A percentile compares a stretch with the other conserved stretches of the same genome.
phyloP scores from a whole-genome alignment of 1,139 yeast species.

The Meyerozyma elateridarum region DNA sequence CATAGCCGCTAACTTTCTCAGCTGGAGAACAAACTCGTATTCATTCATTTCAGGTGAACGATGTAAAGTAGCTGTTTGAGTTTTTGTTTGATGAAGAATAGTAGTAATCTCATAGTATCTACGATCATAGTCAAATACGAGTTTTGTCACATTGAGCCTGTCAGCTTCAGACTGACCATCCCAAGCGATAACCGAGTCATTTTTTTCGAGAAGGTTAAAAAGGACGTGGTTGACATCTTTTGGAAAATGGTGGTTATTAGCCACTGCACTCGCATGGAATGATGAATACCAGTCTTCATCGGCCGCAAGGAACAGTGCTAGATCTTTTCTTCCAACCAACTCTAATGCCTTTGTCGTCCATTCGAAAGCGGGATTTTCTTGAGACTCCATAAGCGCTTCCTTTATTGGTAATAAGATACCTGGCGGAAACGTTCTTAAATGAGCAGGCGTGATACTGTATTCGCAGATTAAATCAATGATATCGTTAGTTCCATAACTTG shows the following conservation, averaged over 20 bases:
- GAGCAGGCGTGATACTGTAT: slow-evolving; percentile 44
- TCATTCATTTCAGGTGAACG: slow-evolving; percentile 43
- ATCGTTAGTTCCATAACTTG: slow-evolving; percentile 46
- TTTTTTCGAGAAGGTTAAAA: slow-evolving; percentile 39
- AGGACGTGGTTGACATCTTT: slow-evolving; percentile 49
- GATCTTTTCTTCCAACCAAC: slow-evolving; percentile 65
- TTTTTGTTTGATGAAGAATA: slow-evolving; percentile 63
- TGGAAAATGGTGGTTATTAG: slow-evolving; percentile 13
- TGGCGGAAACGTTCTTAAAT: slow-evolving; percentile 67
- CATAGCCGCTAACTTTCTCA: slow-evolving; percentile 59
- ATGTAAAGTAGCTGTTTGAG: slow-evolving; percentile 48
- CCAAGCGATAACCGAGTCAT: slow-evolving; percentile 47
- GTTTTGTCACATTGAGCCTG: slow-evolving; percentile 57
- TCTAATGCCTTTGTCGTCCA: slow-evolving; percentile 49
- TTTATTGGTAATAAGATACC: slow-evolving; percentile 67
- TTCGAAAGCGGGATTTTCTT: slow-evolving; percentile 48
- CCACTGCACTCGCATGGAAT: slow-evolving; percentile 9
- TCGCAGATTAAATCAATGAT: slow-evolving; percentile 58
- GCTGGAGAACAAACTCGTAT: slow-evolving; percentile 52
- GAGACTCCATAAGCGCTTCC: slow-evolving; percentile 55
- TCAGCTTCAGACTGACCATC: slow-evolving; percentile 68
- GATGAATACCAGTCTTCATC: slow-evolving; percentile 6
- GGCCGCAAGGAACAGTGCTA: slow-evolving; percentile 30
- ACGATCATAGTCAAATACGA: slow-evolving; percentile 74
- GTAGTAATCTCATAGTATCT: slow-evolving; percentile 75